Evolutionary conservation across 2,329 filamentous ascomycete species (phyloP).

Genomic region (Trichoderma sp.): DNA sequence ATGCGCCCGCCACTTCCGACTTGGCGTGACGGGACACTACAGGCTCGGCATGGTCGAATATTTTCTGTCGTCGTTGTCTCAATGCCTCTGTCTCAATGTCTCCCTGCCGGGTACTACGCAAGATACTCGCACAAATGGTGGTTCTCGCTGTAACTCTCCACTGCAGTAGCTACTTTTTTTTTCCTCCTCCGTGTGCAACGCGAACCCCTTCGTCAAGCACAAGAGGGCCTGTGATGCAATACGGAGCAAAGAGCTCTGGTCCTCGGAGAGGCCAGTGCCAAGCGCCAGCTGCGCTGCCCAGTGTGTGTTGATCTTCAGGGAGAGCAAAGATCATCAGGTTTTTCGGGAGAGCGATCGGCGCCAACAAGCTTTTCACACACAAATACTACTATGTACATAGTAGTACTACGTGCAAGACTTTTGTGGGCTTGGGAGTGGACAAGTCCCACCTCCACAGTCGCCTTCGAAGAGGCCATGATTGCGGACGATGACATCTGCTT

Average conservation of each 20-base stretch:
- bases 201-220: not conserved
- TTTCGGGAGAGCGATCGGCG: constrained; percentile 12
- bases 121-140: not conserved
- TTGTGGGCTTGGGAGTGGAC: not conserved
- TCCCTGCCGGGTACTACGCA: not conserved
- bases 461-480: not conserved
- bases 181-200: not conserved
- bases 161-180: not conserved
- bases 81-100: not conserved
- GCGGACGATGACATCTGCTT: constrained; percentile 5
- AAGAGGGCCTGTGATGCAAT: not conserved
- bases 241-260: not conserved
- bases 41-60: not conserved
- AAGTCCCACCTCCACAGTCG: constrained; percentile 14
- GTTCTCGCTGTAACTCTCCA: not conserved
- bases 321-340: constrained; percentile 9
- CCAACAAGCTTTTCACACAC: constrained; percentile 19
- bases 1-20: constrained; percentile 17
- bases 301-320: constrained; percentile 15
- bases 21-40: constrained; percentile 13
- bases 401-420: not conserved
- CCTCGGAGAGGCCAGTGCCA: not conserved
- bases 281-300: not conserved
- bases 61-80: not conserved
- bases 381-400: no score